Evolutionary conservation across 768 basidiomycete genomes (phyloP), one percentile per base, ranked within the genome.

Genomic region (Filobasidium floriforme): DNA sequence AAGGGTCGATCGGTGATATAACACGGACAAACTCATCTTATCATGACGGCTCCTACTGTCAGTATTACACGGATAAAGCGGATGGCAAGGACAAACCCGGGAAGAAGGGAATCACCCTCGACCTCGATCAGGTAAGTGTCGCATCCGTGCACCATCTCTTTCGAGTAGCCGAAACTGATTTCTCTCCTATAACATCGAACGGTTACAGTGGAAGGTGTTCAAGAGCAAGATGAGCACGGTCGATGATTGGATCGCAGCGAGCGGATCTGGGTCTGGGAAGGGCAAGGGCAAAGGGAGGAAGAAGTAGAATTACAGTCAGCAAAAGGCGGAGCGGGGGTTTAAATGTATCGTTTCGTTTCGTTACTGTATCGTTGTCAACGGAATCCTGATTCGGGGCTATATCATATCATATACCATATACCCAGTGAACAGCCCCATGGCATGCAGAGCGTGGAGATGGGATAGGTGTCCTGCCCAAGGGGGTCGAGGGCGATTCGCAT

Each of bases 51-150:
- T 5, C 5, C 18, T 49, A 6, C 5, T 49, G 22, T 28, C 15
- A 57, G 54, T 57, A 57, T 15, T 57, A 57, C n/a, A 57, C 54
- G 18, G 54, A 57, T n/a, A 57, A 57, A 15, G 26, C 54, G 54
- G 54, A 57, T 15, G 54, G 54, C 15, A 57, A 57, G 26, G 54
- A 57, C 1, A 57, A 57, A 15, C 54, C 54, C 5, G 54, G 54
- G 18, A 57, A 57, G n/a, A 57, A 57, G 15, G 54, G 54, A 24
- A 57, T 57, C 24, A 57, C 54, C 54, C 26, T 57, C 22, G 54
- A 57, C 26, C 19, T 57, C 15, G 26, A 22, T 24, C 54, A 57
- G 15, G 54, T 57, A 15, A 57, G 54, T 49, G 9, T 37, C 9
- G 32, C 9, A 37, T 37, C 32, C 32, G 4, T 9, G 9, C 32